Evolutionary conservation across 495 filamentous ascomycete genomes (phyloP), one percentile per base, ranked within the genome.

Genomic region (Schizothecium vesticola): DNA sequence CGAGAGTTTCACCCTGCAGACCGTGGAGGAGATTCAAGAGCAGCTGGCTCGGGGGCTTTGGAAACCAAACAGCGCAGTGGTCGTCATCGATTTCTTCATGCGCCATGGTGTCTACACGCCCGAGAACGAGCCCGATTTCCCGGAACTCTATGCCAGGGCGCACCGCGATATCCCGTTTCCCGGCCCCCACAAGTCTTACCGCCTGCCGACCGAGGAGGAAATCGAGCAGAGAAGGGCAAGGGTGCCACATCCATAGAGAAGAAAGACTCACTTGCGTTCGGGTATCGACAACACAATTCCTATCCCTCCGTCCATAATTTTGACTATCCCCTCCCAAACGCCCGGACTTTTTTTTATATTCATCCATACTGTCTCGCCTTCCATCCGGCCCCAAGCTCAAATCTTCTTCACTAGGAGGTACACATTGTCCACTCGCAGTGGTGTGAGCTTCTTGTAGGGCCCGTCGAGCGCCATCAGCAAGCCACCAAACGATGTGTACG

Each of bases 361-460:
- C n/a, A 26, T 21, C 23, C 58, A 23, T 29, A 25, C 43, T 29
- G 63, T 21, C 31, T 23, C 21, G 24, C 11, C n/a, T 63, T 22
- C 25, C 64, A 59, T 6, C 26, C 56, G 7, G 3, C 12, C 16
- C 9, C 25, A 25, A 21, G 21, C 59, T 23, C 26, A 60, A n/a
- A 51, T 33, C 22, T 69, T 94, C 89, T 97, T 97, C 65, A 62
- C 82, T 43, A 98, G 85, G 68, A 99, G 84, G 78, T 98, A 99
- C 59, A 96, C 87, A 75, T 98, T 89, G 78, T 98, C 95, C 69
- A 97, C 93, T 67, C 91, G 84, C 75, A 97, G 78, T 3, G 91
- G 88, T n/a, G 89, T 93, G 26, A 98, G 87, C 82, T 94, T 96
- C 86, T 96, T 97, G 76, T 95, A 97, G 3, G 95, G 94, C 1